These are phyloP conservation scores for Chionographis japonica DNA, from an alignment of 106 monocot genomes.

Conservation along the genomic window DNA sequence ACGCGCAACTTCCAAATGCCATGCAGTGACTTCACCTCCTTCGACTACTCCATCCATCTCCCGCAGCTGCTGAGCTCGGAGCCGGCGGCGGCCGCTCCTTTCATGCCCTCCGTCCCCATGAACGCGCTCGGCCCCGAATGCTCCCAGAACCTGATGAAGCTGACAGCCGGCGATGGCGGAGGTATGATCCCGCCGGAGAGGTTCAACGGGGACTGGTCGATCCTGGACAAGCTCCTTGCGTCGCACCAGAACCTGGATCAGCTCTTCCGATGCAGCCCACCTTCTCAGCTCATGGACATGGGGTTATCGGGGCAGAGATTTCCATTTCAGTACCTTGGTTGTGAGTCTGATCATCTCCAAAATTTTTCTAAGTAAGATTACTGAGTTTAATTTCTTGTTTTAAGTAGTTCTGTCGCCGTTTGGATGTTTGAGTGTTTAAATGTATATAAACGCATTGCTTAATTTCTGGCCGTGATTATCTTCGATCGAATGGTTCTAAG, in stretches of 20 bases:
- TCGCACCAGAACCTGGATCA: conserved; percentile 81
- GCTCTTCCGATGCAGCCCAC: conserved; percentile 31
- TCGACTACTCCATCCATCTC: conserved; percentile 62
- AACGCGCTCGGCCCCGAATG: conserved; percentile 36
- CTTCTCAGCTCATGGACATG: conserved; percentile 19
- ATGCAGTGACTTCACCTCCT: conserved; percentile 16
- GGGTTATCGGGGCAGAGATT: conserved; percentile 25
- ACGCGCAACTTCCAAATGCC: conserved; percentile 21
- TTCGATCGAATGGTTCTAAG: too few species aligned
- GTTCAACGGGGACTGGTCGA: conserved; percentile 41
- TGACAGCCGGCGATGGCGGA: conserved; percentile 18
- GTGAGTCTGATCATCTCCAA: conserved; percentile 32
- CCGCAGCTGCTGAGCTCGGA: conserved; percentile 58
- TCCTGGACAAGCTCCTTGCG: conserved; percentile 63
- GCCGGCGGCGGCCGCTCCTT: background rate
- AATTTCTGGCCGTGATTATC: background rate
- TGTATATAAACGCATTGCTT: conserved; percentile 10
- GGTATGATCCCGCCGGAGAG: conserved; percentile 18
- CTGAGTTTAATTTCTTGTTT: conserved; percentile 1
- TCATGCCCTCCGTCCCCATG: conserved; percentile 11
- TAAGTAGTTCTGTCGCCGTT: background rate
- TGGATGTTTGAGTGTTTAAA: background rate
- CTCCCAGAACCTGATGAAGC: conserved; percentile 47
- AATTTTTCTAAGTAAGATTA: conserved; percentile 39
- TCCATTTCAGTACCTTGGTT: conserved; percentile 39